Evolutionary conservation across 805 yeast species (phyloP).

Genomic region (Sugiyamaella mastotermitis): DNA sequence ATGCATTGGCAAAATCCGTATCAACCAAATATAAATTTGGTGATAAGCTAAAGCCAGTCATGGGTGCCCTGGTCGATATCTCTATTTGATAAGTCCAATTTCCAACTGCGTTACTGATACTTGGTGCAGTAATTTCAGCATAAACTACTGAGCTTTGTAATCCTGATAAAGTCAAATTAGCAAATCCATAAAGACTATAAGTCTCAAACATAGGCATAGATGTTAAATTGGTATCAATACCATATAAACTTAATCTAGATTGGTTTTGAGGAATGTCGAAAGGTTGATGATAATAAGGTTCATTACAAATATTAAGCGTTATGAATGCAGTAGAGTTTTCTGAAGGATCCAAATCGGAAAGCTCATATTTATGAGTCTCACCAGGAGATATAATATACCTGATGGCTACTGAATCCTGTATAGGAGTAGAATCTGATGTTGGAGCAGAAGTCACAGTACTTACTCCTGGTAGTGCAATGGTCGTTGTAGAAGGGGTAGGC

Average conservation of each 20-base stretch:
- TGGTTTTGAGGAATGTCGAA: slow-evolving; percentile 15
- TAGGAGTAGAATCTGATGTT: slow-evolving; percentile 24
- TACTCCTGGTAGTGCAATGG: neutral
- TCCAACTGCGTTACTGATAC: slow-evolving; percentile 2
- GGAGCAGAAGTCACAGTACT: slow-evolving; percentile 1
- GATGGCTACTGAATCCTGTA: slow-evolving; percentile 16
- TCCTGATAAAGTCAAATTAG: slow-evolving; percentile 20
- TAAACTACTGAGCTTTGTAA: slow-evolving; percentile 2
- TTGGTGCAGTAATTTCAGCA: slow-evolving; percentile 15
- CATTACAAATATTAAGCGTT: slow-evolving; percentile 32
- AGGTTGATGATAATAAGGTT: slow-evolving; percentile 20
- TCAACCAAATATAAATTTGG: slow-evolving; percentile 47
- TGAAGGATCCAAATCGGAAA: slow-evolving; percentile 4
- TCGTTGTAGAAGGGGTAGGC: too few relatives aligned
- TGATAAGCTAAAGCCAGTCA: slow-evolving; percentile 5
- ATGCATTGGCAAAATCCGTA: slow-evolving; percentile 60
- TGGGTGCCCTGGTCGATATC: slow-evolving; percentile 26
- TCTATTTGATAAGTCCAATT: slow-evolving; percentile 64
- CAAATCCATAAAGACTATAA: slow-evolving; percentile 27
- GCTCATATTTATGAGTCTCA: slow-evolving; percentile 23
- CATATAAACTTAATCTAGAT: slow-evolving; percentile 7
- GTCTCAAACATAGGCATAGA: slow-evolving; percentile 16
- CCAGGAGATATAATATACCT: slow-evolving; percentile 30
- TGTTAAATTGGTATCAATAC: slow-evolving; percentile 23
- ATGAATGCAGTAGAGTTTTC: slow-evolving; percentile 26